Percentiles rank a stretch among this genome's conserved stretches.
These are phyloP conservation scores for Claviceps spartinae DNA, from an alignment of 2,329 filamentous ascomycete genomes.

Conservation along the genomic window DNA sequence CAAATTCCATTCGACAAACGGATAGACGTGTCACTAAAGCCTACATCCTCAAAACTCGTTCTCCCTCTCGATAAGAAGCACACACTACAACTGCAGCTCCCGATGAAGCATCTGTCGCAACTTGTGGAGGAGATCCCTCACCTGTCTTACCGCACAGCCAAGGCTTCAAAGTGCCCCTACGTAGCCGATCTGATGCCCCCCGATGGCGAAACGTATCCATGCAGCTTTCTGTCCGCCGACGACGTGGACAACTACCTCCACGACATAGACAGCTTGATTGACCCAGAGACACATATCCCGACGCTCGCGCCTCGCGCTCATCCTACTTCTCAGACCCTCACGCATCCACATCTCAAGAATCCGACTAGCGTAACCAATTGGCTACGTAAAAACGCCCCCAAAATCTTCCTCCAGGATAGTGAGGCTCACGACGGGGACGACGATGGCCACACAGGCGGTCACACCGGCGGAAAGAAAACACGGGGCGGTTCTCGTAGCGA, in stretches of 20 bases:
- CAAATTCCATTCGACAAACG: slow-evolving; percentile 65
- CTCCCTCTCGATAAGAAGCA: slow-evolving; percentile 20
- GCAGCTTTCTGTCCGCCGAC: slow-evolving; percentile 53
- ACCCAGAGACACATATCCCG: slow-evolving; percentile 29
- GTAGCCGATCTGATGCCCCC: slow-evolving; percentile 34
- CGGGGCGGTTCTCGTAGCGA: slow-evolving; percentile 16
- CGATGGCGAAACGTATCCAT: slow-evolving; percentile 41
- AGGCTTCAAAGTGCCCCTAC: slow-evolving; percentile 48
- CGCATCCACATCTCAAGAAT: slow-evolving; percentile 42
- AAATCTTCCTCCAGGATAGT: slow-evolving; percentile 71
- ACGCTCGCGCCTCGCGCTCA: slow-evolving; percentile 38
- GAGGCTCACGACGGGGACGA: slow-evolving; percentile 25
- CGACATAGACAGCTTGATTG: slow-evolving; percentile 42
- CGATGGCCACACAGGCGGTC: slow-evolving; percentile 19
- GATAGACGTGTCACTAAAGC: slow-evolving; percentile 51
- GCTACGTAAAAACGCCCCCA: slow-evolving; percentile 73
- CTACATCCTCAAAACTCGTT: slow-evolving; percentile 23
- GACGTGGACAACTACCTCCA: slow-evolving; percentile 64
- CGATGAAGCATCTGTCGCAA: slow-evolving; percentile 33
- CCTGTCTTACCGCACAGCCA: slow-evolving; percentile 36
- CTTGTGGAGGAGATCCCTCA: slow-evolving; percentile 42
- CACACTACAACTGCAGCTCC: slow-evolving; percentile 26
- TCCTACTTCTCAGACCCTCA: slow-evolving; percentile 21
- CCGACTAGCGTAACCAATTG: slow-evolving; percentile 92
- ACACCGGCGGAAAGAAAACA: slow-evolving; percentile 19